Evolutionary conservation across 2,329 filamentous ascomycete species (phyloP).

Genomic region (Rutstroemia sp.): DNA sequence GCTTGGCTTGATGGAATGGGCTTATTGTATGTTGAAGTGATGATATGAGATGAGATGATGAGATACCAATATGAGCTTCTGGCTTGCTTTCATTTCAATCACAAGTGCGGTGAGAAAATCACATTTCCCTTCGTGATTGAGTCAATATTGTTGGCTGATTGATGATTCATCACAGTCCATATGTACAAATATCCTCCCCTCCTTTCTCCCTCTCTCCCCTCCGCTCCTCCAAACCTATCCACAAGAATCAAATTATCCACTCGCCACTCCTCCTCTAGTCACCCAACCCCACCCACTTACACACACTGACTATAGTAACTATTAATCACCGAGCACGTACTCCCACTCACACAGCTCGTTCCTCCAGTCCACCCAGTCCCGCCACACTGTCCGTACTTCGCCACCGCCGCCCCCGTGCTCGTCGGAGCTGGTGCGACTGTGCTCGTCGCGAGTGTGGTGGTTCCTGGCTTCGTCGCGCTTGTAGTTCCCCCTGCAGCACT

Average conservation of each 20-base stretch:
- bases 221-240: too few relatives aligned
- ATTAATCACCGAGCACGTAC: constrained; percentile 16
- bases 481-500: not conserved
- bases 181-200: too few relatives aligned
- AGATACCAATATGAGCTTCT: not conserved
- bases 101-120: not conserved
- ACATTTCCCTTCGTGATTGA: too few relatives aligned
- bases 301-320: constrained; percentile 19
- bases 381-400: constrained; percentile 21
- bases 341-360: constrained; percentile 14
- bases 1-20: not conserved
- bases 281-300: not conserved
- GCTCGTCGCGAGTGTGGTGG: not conserved
- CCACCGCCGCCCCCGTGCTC: not conserved
- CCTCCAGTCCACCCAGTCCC: constrained; percentile 17
- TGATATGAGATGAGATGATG: not conserved
- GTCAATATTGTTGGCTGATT: too few relatives aligned
- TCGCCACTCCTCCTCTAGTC: too few relatives aligned
- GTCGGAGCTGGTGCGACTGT: not conserved
- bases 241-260: too few relatives aligned
- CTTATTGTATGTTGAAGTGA: not conserved
- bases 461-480: too few relatives aligned
- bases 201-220: too few relatives aligned
- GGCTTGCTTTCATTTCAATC: not conserved
- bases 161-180: too few relatives aligned